Evolutionary conservation across 176 grass and related monocot species (phyloP), one percentile per base, ranked within the genome.

Genomic region (Aegilops umbellulata): DNA sequence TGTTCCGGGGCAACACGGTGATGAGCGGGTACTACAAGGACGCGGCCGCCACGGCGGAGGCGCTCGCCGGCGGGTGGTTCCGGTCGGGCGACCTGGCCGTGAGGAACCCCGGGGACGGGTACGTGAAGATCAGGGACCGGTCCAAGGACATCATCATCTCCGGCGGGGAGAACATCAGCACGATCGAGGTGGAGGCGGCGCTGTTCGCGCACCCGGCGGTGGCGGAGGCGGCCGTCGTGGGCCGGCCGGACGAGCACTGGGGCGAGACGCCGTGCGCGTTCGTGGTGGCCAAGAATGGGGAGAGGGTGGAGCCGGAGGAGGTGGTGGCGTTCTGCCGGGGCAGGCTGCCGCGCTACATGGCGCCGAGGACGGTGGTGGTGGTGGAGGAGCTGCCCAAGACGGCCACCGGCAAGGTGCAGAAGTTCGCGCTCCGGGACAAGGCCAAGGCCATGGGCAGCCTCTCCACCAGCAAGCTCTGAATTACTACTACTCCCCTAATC

Each of bases 1-100:
- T 98, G 96, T 86, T 95, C 73, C 74, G 90, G 2, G 91, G 96
- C 9, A 98, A 98, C 87, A 95, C 90, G 15, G 96, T 98, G 65
- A 98, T 98, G 93, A 83, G 72, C 47, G 96, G 96, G 5, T 98
- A 98, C 86, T 98, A 88, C 67, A 98, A 98, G 83, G 96, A 98
- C 76, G 22, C 17, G 2, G 35, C 74, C 8, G 91, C 93, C 27
- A 94, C 96, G 3, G 65, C 24, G 11, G 93, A 94, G 41, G 83
- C 88, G 3, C 38, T 98, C 17, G 53, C 86, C 16, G 90, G 90
- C 29, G 91, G 93, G 51, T 98, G 93, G 96, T 87, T 89, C 3
- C 64, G 90, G 64, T 89, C 91, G 3, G 93, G 96, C 0, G 93
- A 98, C 75, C 81, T 98, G 19, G 96, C 83, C 17, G 91, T 98